Base-by-base conservation (phyloP, 805 yeast genomes). In the Saccharomyces eubayanus region DNA sequence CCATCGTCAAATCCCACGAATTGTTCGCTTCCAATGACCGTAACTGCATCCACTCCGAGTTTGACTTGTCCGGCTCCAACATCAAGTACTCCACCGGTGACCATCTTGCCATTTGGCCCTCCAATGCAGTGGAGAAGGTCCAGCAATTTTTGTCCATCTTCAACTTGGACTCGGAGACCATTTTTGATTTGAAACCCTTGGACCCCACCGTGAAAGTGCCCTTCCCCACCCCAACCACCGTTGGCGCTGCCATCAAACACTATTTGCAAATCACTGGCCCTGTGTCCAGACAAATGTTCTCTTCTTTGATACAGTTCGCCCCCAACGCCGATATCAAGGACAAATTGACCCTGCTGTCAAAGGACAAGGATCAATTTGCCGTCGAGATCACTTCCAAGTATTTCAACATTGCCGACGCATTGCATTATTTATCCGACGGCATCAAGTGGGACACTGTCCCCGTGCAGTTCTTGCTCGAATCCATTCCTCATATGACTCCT, bases 41-140 rank as follows among this genome's bases (percentile, higher is more conserved):
- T 74, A 83, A 84, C 60, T 92, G 98, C 74, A 81, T 92, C 55
- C 98, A 92, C 67, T 81, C 85, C 49, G 98, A 94, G 71, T 83
- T 92, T 62, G 97, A 92, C 65, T 72, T 90, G 40, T 77, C 89
- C 0, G 80, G 74, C 29, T 78, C 92, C 3, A 85, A 85, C 63
- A 75, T 94, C 65, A 83, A 85, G 62, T 92, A 92, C 72, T 77
- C 92, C 49, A 92, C 99, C 3, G 99, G 99, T 70, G 99, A 92
- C 69, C 98, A 92, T 72, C 72, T 94, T 57, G 98, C 96, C 14
- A 75, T 94, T 54, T 89, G 97, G 95, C 94, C 97, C 36, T 88
- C 94, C 27, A 92, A 92, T 71, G 76, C 96, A 1, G 76, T 84
- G 64, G 89, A 84, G 67, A 82, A 87, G 62, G 84, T 90, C 31